These are phyloP conservation scores for Acanthamoeba royreba DNA, from an alignment of 208 protist species.

Conservation along the genomic window DNA sequence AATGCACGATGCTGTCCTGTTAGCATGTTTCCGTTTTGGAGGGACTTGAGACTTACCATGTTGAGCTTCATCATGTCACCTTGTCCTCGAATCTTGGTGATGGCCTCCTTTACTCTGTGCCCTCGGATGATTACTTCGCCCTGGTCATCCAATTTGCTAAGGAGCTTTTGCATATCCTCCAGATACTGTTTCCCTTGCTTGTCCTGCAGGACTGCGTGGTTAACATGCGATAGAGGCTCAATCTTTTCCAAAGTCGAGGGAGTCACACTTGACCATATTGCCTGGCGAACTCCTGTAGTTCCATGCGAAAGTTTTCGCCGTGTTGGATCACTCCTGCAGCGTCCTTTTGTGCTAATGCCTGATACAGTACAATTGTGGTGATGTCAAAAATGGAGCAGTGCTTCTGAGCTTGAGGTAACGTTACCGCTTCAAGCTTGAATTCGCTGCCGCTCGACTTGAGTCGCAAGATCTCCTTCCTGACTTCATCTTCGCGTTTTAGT, in stretches of 20 bases:
- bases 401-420: background rate
- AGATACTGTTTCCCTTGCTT: background rate
- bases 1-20: too few relatives aligned
- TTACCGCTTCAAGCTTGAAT: background rate
- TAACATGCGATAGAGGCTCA: background rate
- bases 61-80: background rate
- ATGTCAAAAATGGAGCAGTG: too few relatives aligned
- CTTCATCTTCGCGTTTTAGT: background rate
- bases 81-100: background rate
- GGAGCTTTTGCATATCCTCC: background rate
- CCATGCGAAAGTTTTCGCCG: background rate
- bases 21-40: too few relatives aligned
- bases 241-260: background rate
- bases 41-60: background rate
- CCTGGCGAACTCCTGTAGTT: background rate
- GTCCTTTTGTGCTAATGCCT: background rate
- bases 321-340: background rate
- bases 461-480: background rate
- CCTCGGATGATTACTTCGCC: background rate
- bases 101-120: background rate
- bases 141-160: background rate
- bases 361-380: background rate
- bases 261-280: background rate
- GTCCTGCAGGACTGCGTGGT: background rate
- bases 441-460: background rate